Evolutionary conservation across 2,329 filamentous ascomycete genomes (phyloP).

Genomic region (Trichocomaceae sp.): DNA sequence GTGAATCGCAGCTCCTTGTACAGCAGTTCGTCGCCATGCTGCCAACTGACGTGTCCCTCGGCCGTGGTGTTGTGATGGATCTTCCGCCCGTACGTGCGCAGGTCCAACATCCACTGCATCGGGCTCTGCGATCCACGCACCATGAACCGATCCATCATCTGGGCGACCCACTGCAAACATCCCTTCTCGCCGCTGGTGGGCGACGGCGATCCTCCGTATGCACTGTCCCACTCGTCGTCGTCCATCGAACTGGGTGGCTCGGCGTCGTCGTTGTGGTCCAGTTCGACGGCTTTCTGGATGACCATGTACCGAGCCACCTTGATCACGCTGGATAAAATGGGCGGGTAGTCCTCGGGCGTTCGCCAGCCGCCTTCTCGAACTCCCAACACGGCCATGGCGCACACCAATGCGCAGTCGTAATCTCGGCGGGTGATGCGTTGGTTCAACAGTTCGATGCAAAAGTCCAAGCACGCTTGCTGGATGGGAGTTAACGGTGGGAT

Average conservation of each 20-base stretch:
- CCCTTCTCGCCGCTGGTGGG: background rate
- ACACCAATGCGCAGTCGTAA: background rate
- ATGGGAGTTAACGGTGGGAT: background rate
- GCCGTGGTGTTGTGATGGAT: background rate
- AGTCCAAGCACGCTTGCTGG: background rate
- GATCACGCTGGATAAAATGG: background rate
- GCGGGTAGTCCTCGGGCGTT: background rate
- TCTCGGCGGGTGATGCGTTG: background rate
- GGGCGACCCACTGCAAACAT: background rate
- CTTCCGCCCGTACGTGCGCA: background rate
- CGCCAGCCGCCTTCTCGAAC: background rate
- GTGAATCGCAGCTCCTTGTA: background rate
- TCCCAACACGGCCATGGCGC: background rate
- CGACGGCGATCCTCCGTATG: background rate
- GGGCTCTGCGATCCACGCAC: background rate
- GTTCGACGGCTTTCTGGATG: background rate
- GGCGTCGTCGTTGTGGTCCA: background rate
- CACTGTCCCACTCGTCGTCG: background rate
- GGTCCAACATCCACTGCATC: background rate
- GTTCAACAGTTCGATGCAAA: background rate
- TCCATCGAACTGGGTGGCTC: background rate
- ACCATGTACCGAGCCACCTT: background rate
- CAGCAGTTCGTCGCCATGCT: background rate
- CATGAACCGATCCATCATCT: conserved; percentile 1
- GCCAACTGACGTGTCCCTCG: background rate